Conservation (phyloP, 2,329 filamentous ascomycete species). For the Lecanicillium sp. region DNA sequence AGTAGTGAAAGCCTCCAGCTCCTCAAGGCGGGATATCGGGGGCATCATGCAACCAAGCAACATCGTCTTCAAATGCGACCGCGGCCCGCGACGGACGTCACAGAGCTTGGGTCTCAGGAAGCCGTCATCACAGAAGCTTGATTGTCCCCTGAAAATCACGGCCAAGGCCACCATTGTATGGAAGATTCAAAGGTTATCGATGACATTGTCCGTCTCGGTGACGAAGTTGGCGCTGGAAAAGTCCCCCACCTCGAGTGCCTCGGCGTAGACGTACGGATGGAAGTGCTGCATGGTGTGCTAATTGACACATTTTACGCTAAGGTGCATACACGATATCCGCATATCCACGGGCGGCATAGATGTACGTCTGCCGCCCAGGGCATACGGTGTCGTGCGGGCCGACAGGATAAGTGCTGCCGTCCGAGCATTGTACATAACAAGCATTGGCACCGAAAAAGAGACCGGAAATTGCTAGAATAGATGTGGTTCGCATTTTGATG, state of each 20-base stretch:
- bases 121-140: constrained; percentile 1
- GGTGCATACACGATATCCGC: constrained; percentile 1
- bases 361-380: constrained; percentile 2
- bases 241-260: too few species aligned
- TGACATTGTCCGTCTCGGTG: too few species aligned
- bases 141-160: constrained; percentile 4
- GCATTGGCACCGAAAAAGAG: neutral
- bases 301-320: too few species aligned
- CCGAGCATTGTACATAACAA: constrained; percentile 2
- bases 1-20: constrained; percentile 4
- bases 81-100: neutral
- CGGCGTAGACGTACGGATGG: too few species aligned
- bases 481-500: neutral
- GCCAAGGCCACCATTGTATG: constrained; percentile 1
- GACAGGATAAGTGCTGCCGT: neutral
- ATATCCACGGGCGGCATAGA: neutral
- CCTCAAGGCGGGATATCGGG: constrained; percentile 4
- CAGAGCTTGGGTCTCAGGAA: constrained; percentile 1
- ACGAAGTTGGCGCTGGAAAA: too few species aligned
- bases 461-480: neutral
- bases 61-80: constrained; percentile 2
- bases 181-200: too few species aligned
- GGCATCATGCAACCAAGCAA: constrained; percentile 3
- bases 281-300: too few species aligned
- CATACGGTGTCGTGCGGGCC: neutral